Percentiles rank a stretch among this genome's conserved stretches.
Conservation (phyloP, 495 filamentous ascomycete genomes). For the Xylaria bambusicola region DNA sequence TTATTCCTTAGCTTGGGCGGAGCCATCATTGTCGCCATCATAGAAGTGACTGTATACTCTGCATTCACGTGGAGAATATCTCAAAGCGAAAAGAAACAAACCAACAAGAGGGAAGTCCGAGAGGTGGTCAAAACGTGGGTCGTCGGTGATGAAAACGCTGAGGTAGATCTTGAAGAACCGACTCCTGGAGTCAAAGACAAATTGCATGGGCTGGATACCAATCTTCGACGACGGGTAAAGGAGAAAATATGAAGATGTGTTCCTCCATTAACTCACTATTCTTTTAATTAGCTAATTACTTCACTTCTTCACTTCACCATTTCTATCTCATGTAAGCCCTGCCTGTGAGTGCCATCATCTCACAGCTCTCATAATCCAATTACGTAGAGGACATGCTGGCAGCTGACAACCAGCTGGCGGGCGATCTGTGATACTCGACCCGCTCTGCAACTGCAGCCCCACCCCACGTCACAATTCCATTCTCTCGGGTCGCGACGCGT, state of each 20-base stretch:
- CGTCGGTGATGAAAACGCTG: slow-evolving; percentile 51
- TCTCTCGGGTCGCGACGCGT: slow-evolving; percentile 23
- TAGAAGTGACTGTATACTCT: slow-evolving; percentile 84
- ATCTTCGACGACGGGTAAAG: slow-evolving; percentile 10
- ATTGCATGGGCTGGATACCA: neutral
- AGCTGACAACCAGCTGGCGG: no score
- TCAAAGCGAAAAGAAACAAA: slow-evolving; percentile 68
- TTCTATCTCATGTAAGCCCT: no score
- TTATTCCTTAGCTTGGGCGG: slow-evolving; percentile 70
- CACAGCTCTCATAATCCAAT: no score
- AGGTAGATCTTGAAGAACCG: slow-evolving; percentile 33
- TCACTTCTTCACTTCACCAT: no score
- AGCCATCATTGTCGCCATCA: slow-evolving; percentile 72
- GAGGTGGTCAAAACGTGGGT: slow-evolving; percentile 69
- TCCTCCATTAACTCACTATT: no score
- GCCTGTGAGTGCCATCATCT: no score
- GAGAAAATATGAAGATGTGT: neutral
- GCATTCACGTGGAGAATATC: slow-evolving; percentile 80
- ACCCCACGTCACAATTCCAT: no score
- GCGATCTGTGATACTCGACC: no score
- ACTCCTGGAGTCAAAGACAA: slow-evolving; percentile 29
- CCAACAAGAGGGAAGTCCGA: slow-evolving; percentile 68
- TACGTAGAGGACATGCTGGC: no score
- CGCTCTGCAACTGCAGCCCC: no score
- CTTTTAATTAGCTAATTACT: no score